These are phyloP conservation scores for Euphorbia pulcherrima DNA, from an alignment of 345 rosid species.

Conservation along the genomic window DNA sequence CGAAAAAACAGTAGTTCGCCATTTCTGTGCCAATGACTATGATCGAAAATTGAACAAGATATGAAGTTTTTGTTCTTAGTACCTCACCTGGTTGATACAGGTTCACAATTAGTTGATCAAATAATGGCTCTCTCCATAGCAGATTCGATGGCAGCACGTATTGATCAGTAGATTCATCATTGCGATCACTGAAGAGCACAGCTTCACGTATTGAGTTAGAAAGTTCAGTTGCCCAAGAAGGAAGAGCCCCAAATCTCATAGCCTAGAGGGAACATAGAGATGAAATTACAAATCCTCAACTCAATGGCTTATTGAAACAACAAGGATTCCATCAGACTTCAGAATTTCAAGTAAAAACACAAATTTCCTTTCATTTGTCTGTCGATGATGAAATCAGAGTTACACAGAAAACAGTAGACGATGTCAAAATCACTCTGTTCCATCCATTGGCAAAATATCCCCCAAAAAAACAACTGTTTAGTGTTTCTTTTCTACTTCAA, in stretches of 20 bases:
- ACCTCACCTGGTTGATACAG: conserved; percentile 87
- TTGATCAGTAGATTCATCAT: conserved; percentile 20
- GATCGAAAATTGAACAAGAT: no score
- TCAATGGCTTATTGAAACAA: background rate
- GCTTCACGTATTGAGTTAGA: conserved; percentile 47
- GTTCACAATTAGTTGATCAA: conserved; percentile 77
- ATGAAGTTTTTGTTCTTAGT: background rate
- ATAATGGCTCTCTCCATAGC: conserved; percentile 69
- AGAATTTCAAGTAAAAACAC: background rate
- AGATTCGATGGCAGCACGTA: conserved; percentile 50
- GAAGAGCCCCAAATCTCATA: conserved; percentile 91
- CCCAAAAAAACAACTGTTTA: no score
- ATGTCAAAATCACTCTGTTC: background rate
- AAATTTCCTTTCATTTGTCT: background rate
- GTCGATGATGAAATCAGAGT: background rate
- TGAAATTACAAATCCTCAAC: background rate
- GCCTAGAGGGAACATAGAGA: conserved; percentile 40
- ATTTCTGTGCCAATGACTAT: no score
- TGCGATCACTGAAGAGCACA: conserved; percentile 32
- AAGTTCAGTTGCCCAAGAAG: conserved; percentile 62
- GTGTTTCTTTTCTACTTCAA: no score
- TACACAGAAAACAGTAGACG: background rate
- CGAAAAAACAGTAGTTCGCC: background rate
- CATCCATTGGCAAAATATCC: background rate
- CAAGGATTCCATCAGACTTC: background rate